Evolutionary conservation across 1,284 basidiomycete species (phyloP).

Genomic region (Trametes pubescens): DNA sequence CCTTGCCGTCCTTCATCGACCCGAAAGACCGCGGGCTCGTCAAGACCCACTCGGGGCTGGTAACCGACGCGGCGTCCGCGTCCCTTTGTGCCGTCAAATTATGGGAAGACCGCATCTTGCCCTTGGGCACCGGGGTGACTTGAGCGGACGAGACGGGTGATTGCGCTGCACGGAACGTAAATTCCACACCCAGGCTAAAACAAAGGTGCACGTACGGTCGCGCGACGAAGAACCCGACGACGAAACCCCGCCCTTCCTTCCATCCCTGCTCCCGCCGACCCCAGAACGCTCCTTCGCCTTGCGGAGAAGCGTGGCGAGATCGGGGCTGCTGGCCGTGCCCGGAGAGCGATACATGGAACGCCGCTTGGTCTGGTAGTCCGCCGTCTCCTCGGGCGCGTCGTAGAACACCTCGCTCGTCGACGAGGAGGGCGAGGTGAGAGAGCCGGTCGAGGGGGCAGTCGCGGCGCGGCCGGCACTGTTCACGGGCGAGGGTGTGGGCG

Average conservation of each 20-base stretch:
- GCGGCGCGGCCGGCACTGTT: slow-evolving; percentile 37
- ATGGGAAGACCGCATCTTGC: slow-evolving; percentile 33
- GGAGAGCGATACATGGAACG: slow-evolving; percentile 87
- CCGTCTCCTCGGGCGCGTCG: slow-evolving; percentile 66
- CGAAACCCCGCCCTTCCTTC: slow-evolving; percentile 55
- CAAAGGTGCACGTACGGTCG: slow-evolving; percentile 26
- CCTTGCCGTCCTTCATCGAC: slow-evolving; percentile 51
- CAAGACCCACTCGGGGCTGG: slow-evolving; percentile 61
- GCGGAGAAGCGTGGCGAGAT: slow-evolving; percentile 83
- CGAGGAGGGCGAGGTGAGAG: slow-evolving; percentile 48
- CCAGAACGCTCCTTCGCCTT: slow-evolving; percentile 77
- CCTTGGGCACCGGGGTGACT: slow-evolving; percentile 32
- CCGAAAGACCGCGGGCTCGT: slow-evolving; percentile 45
- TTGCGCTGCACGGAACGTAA: slow-evolving; percentile 24
- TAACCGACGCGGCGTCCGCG: slow-evolving; percentile 19
- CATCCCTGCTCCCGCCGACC: slow-evolving; percentile 50
- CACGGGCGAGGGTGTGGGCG: slow-evolving; percentile 61
- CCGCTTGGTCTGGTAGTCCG: slow-evolving; percentile 73
- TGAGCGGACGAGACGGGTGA: slow-evolving; percentile 27
- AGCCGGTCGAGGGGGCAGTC: slow-evolving; percentile 32
- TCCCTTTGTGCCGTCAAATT: slow-evolving; percentile 28
- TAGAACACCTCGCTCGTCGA: slow-evolving; percentile 62
- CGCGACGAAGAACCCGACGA: slow-evolving; percentile 49
- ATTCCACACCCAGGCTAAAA: slow-evolving; percentile 8
- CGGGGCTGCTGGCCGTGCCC: slow-evolving; percentile 88